These are phyloP conservation scores for Penicillium tannophilum DNA, from an alignment of 495 filamentous ascomycete species.

Conservation along the genomic window DNA sequence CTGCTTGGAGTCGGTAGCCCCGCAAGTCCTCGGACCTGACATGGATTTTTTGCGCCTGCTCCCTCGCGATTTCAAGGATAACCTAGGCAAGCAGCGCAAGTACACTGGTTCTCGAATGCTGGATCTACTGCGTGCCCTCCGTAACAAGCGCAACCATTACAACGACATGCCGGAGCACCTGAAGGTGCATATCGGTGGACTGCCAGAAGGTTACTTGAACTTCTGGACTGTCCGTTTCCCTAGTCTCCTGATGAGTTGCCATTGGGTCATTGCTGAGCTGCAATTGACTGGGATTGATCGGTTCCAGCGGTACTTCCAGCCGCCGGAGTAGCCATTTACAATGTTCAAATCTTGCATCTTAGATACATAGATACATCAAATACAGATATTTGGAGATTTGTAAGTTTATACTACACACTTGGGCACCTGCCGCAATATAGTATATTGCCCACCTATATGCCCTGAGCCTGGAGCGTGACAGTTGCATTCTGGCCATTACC, in stretches of 20 bases:
- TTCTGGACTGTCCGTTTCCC: slow-evolving; percentile 89
- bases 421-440: no score
- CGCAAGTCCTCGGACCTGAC: slow-evolving; percentile 55
- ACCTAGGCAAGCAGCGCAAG: slow-evolving; percentile 90
- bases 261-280: slow-evolving; percentile 68
- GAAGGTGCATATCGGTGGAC: slow-evolving; percentile 72
- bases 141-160: slow-evolving; percentile 97
- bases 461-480: no score
- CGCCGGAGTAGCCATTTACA: slow-evolving; percentile 24
- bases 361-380: not conserved
- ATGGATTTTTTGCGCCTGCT: slow-evolving; percentile 77
- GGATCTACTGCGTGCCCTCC: slow-evolving; percentile 82
- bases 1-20: slow-evolving; percentile 60
- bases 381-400: not conserved
- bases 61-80: slow-evolving; percentile 80
- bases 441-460: no score
- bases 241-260: slow-evolving; percentile 78
- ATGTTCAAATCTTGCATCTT: not conserved
- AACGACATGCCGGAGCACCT: slow-evolving; percentile 83
- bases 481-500: no score
- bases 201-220: slow-evolving; percentile 81
- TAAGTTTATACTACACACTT: no score
- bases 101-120: slow-evolving; percentile 83
- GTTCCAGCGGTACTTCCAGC: slow-evolving; percentile 73
- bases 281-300: slow-evolving; percentile 66